Evolutionary conservation across 2,329 filamentous ascomycete genomes (phyloP), one percentile per base, ranked within the genome.

Genomic region (Chaetomium strumarium): DNA sequence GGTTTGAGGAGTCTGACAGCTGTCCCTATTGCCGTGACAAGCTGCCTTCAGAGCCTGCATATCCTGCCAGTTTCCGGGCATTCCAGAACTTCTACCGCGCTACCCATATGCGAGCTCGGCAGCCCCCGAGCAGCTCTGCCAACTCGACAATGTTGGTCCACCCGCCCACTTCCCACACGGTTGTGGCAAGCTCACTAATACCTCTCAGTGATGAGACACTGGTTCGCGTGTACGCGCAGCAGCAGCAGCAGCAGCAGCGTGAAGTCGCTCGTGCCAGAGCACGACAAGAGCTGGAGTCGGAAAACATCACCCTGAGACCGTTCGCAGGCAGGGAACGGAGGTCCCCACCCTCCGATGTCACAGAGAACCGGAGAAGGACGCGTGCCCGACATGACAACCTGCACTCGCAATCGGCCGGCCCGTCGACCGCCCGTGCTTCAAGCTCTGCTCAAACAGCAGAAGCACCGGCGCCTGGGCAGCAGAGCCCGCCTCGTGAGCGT

Each of bases 1-100:
- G 82, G 82, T 75, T 85, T 39, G 72, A 79, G 48, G 79, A 84
- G 42, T 79, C 79, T 1, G 76, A 82, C 58, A 82, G 72, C 50
- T 85, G 82, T 58, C 82, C 82, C 0, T 84, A 84, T 60, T 85
- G 82, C 64, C 76, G 82, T 24, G 75, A 81, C 56, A 81, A 82
- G 60, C 69, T 85, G 20, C 78, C 74, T 2, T 77, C 79, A 2
- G 76, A 82, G 53, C 62, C 66, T 19, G 60, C 60, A 33, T 10
- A 51, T 4, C 41, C 42, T 7, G 24, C 49, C 9, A 33, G 36
- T 14, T 20, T 44, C 13, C 55, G 51, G 34, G 46, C 48, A 5
- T 38, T 57, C 17, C 52, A 56, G 1, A 52, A 54, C 24, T 34
- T 53, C 19, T 19, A 54, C 17, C 52, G 51, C 24, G 34, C 33